These are phyloP conservation scores for Stellera chamaejasme DNA, from an alignment of 345 rosid genomes.

Conservation along the genomic window DNA sequence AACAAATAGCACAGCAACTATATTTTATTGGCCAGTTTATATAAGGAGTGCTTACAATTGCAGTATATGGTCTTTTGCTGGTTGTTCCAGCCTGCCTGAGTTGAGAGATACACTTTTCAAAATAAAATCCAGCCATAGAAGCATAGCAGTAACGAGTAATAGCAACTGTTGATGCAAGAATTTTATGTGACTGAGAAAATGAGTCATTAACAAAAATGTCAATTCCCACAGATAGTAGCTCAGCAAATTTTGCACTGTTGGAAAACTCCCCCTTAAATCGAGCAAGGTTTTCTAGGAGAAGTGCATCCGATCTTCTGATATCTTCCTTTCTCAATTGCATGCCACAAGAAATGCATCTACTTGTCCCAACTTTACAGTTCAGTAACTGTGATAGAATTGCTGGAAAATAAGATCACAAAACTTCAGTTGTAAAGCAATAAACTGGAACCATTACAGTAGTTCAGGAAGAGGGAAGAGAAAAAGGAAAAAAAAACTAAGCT, in stretches of 20 bases:
- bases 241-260: conserved; percentile 40
- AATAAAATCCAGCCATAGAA: conserved; percentile 52
- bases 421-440: conserved; percentile 7
- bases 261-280: conserved; percentile 49
- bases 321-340: conserved; percentile 22
- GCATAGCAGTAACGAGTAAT: conserved; percentile 39
- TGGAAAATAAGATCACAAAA: conserved; percentile 19
- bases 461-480: neutral
- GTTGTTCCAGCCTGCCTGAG: conserved; percentile 29
- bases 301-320: conserved; percentile 22
- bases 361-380: conserved; percentile 27
- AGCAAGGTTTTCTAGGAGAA: conserved; percentile 51
- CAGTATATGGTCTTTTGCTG: conserved; percentile 41
- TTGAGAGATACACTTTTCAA: conserved; percentile 40
- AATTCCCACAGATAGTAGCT: conserved; percentile 41
- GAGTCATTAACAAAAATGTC: conserved; percentile 67
- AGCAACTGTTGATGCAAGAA: conserved; percentile 66
- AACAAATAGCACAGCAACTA: conserved; percentile 4
- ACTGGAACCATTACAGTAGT: neutral
- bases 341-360: conserved; percentile 19
- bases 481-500: conserved; percentile 6
- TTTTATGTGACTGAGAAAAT: conserved; percentile 46
- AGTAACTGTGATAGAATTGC: conserved; percentile 39
- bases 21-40: conserved; percentile 1
- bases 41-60: conserved; percentile 40